Percentiles rank a stretch among this genome's conserved stretches.
Evolutionary conservation across 192 early-diverging fungal genomes (phyloP).

Genomic region (Linnemannia exigua): DNA sequence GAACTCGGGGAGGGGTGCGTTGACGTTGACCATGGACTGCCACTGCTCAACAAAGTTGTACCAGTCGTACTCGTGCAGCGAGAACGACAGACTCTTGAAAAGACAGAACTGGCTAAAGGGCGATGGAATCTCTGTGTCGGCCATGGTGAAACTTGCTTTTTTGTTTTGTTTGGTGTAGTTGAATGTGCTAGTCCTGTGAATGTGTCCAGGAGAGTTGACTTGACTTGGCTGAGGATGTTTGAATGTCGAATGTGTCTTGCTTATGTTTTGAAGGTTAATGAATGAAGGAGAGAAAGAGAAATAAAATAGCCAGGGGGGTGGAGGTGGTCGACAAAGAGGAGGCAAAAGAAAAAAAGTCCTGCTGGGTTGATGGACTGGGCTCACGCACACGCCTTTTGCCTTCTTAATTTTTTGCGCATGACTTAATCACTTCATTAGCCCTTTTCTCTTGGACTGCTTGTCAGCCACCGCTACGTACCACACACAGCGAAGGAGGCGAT

Average conservation of each 20-base stretch:
- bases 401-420: too few species aligned
- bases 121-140: slow-evolving; percentile 26
- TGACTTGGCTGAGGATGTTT: not conserved
- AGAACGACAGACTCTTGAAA: slow-evolving; percentile 51
- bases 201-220: not conserved
- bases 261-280: not conserved
- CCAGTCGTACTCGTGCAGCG: slow-evolving; percentile 56
- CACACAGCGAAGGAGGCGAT: too few species aligned
- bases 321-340: slow-evolving; percentile 7
- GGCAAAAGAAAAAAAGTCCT: not conserved
- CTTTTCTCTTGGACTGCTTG: too few species aligned
- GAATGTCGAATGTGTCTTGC: not conserved
- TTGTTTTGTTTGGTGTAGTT: not conserved
- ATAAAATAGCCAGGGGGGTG: not conserved
- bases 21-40: slow-evolving; percentile 50
- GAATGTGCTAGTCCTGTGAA: not conserved
- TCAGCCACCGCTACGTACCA: too few species aligned
- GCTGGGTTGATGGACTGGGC: too few species aligned
- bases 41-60: slow-evolving; percentile 55
- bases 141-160: not conserved
- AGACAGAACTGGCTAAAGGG: slow-evolving; percentile 55
- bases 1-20: slow-evolving; percentile 47
- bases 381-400: too few species aligned
- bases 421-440: too few species aligned
- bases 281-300: not conserved